phyloP scores from a whole-genome alignment of 306 rosid species.

The Delonix regia region DNA sequence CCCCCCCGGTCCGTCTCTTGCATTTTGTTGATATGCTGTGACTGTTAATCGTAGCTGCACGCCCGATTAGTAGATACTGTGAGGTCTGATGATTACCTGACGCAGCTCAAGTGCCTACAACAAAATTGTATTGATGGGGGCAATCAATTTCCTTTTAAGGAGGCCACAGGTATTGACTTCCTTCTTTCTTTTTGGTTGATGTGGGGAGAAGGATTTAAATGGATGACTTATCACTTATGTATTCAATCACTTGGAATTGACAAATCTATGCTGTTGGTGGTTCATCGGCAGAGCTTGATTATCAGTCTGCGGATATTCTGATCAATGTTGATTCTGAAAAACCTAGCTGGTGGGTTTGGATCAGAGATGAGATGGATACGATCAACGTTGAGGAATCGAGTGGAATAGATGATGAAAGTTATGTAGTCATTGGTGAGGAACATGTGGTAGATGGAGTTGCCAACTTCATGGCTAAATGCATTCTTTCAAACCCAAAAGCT shows the following conservation, averaged over 20 bases:
- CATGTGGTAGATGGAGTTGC: constrained; percentile 96
- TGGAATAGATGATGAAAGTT: constrained; percentile 81
- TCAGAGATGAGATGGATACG: constrained; percentile 68
- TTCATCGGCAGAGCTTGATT: constrained; percentile 57
- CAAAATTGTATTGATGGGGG: constrained; percentile 49
- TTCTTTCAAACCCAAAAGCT: constrained; percentile 83
- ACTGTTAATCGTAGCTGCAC: constrained; percentile 56
- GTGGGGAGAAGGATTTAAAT: neutral
- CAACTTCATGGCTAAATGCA: constrained; percentile 86
- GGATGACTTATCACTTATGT: constrained; percentile 14
- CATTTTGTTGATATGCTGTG: constrained; percentile 12
- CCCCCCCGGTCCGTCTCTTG: neutral
- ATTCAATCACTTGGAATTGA: constrained; percentile 19
- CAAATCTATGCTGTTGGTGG: constrained; percentile 1
- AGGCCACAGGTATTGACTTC: constrained; percentile 64
- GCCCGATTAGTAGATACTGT: constrained; percentile 67
- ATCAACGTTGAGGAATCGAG: constrained; percentile 76
- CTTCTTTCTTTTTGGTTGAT: no score
- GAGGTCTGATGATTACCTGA: constrained; percentile 74
- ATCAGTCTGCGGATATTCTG: constrained; percentile 71
- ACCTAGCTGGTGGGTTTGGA: constrained; percentile 99
- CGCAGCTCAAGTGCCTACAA: constrained; percentile 61
- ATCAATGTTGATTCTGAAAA: constrained; percentile 68
- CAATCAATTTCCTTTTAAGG: constrained; percentile 83
- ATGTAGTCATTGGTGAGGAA: constrained; percentile 80